A percentile compares a stretch with the other conserved stretches of the same genome.
Evolutionary conservation across 257 asterid species (phyloP).

Genomic region (Ophiorrhiza pumila): DNA sequence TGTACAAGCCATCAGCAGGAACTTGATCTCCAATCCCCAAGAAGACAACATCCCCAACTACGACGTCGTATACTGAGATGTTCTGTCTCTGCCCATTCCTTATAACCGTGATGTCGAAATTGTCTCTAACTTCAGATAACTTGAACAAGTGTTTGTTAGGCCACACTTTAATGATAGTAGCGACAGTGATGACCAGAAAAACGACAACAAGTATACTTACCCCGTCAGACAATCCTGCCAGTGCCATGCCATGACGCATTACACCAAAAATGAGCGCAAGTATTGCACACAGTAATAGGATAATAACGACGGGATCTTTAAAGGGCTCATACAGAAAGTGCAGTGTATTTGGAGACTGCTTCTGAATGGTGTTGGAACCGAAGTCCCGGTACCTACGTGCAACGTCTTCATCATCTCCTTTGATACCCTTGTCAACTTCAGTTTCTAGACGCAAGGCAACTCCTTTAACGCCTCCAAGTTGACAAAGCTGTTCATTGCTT

Average conservation of each 20-base stretch:
- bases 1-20: slow-evolving; percentile 61
- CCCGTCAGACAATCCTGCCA: slow-evolving; percentile 62
- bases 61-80: slow-evolving; percentile 41
- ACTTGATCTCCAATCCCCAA: slow-evolving; percentile 53
- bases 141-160: slow-evolving; percentile 46
- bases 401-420: slow-evolving; percentile 36
- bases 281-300: slow-evolving; percentile 45
- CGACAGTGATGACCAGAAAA: slow-evolving; percentile 49
- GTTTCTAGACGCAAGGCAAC: slow-evolving; percentile 33
- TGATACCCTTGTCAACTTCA: slow-evolving; percentile 42
- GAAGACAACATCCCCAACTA: slow-evolving; percentile 52
- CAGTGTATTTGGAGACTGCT: slow-evolving; percentile 31
- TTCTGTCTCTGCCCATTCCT: slow-evolving; percentile 38
- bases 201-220: slow-evolving; percentile 51
- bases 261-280: slow-evolving; percentile 51
- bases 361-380: slow-evolving; percentile 49
- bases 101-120: slow-evolving; percentile 35
- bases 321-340: slow-evolving; percentile 38
- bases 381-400: slow-evolving; percentile 17
- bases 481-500: slow-evolving; percentile 16
- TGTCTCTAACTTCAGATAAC: slow-evolving; percentile 43
- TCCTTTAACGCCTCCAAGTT: slow-evolving; percentile 38
- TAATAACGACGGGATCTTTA: slow-evolving; percentile 45
- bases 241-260: slow-evolving; percentile 39
- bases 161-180: slow-evolving; percentile 50